Evolutionary conservation across 2,329 filamentous ascomycete species (phyloP).

Genomic region (Tolypocladium endophyticum): DNA sequence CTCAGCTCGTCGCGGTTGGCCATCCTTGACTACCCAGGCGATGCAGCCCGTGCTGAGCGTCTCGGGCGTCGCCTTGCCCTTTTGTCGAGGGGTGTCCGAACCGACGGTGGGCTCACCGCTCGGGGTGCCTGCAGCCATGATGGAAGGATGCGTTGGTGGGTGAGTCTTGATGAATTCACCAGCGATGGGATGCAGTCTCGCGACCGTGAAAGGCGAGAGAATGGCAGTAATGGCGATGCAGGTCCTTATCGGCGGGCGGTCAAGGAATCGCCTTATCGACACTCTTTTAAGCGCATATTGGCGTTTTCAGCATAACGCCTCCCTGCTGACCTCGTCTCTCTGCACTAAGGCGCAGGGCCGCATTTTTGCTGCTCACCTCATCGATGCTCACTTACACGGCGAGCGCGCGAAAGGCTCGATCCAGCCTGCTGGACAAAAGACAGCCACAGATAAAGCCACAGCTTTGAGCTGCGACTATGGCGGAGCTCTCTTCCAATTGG

Average conservation of each 20-base stretch:
- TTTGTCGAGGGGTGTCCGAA: conserved; percentile 51
- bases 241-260: not conserved
- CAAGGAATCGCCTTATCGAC: not conserved
- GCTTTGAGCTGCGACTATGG: conserved; percentile 15
- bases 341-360: not conserved
- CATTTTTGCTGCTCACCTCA: not conserved
- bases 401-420: not conserved
- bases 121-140: conserved; percentile 42
- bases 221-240: not conserved
- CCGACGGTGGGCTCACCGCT: conserved; percentile 45
- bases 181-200: not conserved
- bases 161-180: conserved; percentile 13
- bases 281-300: not conserved
- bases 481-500: conserved; percentile 60
- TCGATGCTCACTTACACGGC: not conserved
- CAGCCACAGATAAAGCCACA: not conserved
- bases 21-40: conserved; percentile 58
- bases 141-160: conserved; percentile 16
- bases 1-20: conserved; percentile 81
- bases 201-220: not conserved
- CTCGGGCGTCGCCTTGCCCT: conserved; percentile 73
- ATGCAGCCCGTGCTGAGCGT: conserved; percentile 58
- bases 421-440: not conserved
- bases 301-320: not conserved
- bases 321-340: not conserved